Base-by-base conservation (phyloP, 345 rosid species). In the Arabidopsis suecica region DNA sequence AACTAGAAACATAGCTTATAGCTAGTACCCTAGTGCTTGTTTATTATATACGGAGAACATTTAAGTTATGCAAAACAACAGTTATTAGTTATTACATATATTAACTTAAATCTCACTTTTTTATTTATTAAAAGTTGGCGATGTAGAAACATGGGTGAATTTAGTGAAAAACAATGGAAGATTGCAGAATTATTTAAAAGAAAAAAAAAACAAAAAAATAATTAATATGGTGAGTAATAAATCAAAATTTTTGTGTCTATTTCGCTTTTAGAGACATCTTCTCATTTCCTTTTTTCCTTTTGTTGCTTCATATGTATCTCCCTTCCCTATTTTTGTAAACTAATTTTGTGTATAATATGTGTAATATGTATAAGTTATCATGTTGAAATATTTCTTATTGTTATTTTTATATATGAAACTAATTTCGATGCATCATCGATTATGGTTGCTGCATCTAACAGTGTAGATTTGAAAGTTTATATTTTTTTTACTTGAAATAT, bases 1-100 rank as follows among this genome's bases (percentile, higher is more conserved):
- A 28, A 28, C 14, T 42, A 63, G 38, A 63, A 8, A 28, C 16
- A 16, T 64, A 64, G 50, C 6, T 63, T 9, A 30, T 64, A 64
- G 50, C 6, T 63, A 42, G 38, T 28, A 44, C 6, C 20, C 34
- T 40, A 36, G 64, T 12, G 10, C 9, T 4, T 63, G 9, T 44
- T 30, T 30, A 16, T 1, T 13, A 41, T 25, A n/a, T 28, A 63
- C n/a, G 14, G 2, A 6, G 38, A 10, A 30, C 28, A 64, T n/a
- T 28, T 45, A 64, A 23, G 8, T 5, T 44, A 44, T 25, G 12
- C 45, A 40, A 60, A 60, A 14, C 13, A 41, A 62, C 53, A 14
- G 22, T 44, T 40, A 6, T 11, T 9, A 7, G 22, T 62, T 61
- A 6, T 6, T 5, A 23, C 30, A 12, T 13, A 10, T 13, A 58